A percentile compares a stretch with the other conserved stretches of the same genome.
Conservation (phyloP, 306 rosid species). For the Vigna trinervia region DNA sequence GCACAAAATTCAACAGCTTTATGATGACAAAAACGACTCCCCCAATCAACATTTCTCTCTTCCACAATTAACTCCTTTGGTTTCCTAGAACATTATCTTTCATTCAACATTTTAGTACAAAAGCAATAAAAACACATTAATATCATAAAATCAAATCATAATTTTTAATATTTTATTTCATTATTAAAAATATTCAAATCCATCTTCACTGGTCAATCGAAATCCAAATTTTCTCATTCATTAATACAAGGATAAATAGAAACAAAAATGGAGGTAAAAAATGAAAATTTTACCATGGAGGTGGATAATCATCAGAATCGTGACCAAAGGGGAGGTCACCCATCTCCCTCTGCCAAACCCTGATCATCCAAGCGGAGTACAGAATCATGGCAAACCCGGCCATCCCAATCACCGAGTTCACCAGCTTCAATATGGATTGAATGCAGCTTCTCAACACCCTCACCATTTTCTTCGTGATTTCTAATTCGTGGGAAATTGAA, state of each 20-base stretch:
- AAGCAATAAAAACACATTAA: constrained; percentile 6
- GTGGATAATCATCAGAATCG: constrained; percentile 57
- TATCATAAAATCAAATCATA: neutral
- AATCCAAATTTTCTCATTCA: neutral
- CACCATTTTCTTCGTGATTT: constrained; percentile 47
- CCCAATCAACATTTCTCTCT: neutral
- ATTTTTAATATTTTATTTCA: neutral
- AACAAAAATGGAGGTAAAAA: neutral
- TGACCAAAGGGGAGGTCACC: constrained; percentile 61
- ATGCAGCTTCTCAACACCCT: constrained; percentile 67
- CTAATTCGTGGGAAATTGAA: constrained; percentile 21
- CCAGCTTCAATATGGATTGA: constrained; percentile 78
- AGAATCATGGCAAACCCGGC: constrained; percentile 76
- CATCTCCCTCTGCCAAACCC: constrained; percentile 69
- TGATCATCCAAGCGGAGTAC: constrained; percentile 77
- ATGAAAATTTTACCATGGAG: constrained; percentile 61
- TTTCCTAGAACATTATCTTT: too few relatives aligned
- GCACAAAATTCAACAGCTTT: constrained; percentile 29
- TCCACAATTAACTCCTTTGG: too few relatives aligned
- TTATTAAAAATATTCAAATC: neutral
- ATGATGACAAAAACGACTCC: constrained; percentile 6
- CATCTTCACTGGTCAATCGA: constrained; percentile 1
- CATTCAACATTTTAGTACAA: too few relatives aligned
- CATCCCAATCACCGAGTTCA: constrained; percentile 78
- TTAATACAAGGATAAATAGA: neutral